A percentile compares a stretch with the other conserved stretches of the same genome.
Conservation (phyloP, 2,329 filamentous ascomycete genomes). For the Paraconiothyrium brasiliense region DNA sequence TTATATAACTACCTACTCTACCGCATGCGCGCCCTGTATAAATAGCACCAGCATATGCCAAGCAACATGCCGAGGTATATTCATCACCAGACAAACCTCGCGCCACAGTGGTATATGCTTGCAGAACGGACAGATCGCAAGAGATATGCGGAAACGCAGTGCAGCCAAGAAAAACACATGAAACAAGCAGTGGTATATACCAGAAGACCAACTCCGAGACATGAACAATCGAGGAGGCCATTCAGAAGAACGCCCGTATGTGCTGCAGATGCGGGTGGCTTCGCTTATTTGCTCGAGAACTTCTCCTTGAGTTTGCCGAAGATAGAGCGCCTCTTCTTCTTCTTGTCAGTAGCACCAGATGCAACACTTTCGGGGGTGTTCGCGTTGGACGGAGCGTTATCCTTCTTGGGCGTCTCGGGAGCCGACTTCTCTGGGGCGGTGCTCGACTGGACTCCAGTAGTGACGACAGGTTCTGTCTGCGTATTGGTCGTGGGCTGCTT, state of each 20-base stretch:
- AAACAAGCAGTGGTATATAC: slow-evolving; percentile 48
- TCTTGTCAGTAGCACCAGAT: slow-evolving; percentile 48
- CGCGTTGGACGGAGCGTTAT: slow-evolving; percentile 38
- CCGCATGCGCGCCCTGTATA: slow-evolving; percentile 16
- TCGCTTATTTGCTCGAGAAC: slow-evolving; percentile 46
- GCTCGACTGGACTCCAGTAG: slow-evolving; percentile 51
- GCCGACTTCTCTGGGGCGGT: slow-evolving; percentile 37
- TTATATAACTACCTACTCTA: slow-evolving; percentile 37
- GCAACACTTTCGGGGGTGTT: slow-evolving; percentile 52
- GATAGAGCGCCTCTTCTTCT: slow-evolving; percentile 59
- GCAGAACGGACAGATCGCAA: slow-evolving; percentile 28
- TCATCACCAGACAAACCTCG: slow-evolving; percentile 15
- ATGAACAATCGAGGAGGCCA: slow-evolving; percentile 35
- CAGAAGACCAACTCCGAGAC: slow-evolving; percentile 46
- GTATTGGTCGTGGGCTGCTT: slow-evolving; percentile 48
- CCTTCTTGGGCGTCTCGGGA: slow-evolving; percentile 45
- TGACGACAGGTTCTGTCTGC: slow-evolving; percentile 52
- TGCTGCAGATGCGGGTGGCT: neutral
- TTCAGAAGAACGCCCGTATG: slow-evolving; percentile 16
- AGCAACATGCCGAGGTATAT: slow-evolving; percentile 24
- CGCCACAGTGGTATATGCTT: slow-evolving; percentile 31
- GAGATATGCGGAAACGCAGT: slow-evolving; percentile 25
- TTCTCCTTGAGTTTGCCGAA: slow-evolving; percentile 62
- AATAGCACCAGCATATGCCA: slow-evolving; percentile 24
- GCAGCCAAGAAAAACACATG: slow-evolving; percentile 35